Base-by-base conservation (phyloP, 139 green algal genomes). In the Picochlorum sp. region DNA sequence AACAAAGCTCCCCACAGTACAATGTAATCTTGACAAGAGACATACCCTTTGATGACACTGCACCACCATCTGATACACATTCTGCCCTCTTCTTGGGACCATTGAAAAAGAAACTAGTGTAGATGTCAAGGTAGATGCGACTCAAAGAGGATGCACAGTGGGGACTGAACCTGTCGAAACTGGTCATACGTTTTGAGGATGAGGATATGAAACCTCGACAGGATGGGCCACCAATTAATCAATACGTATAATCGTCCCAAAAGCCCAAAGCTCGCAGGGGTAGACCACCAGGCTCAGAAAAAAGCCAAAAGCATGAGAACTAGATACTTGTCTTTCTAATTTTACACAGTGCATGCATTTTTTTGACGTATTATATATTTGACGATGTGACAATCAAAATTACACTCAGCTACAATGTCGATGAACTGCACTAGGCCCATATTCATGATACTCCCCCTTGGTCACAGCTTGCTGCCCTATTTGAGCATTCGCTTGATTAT, bases 371-470 rank as follows among this genome's bases (percentile, higher is more conserved):
- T 8, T 41, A 41, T 13, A 41, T 41, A 41, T 41, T 41, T 41
- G 34, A 41, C 34, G 34, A 41, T 41, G 34, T 41, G 34, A 41
- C 34, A 41, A 41, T 41, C 34, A 14, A 41, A 41, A 41, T 28
- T 28, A 28, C 24, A 28, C 24, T 28, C 24, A 28, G n/a, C 41
- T 64, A 68, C 78, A 89, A 56, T 92, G 90, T 23, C 63, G 77
- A 65, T 95, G 87, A 11, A 95, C 67, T 0, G 78, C 65, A 0
- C 21, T 45, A 4, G 90, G 89, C 4, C 90, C 89, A 6, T 50
- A 49, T 63, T 96, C 90, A 6, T 96, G 85, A 63, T 96, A 96
- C 4, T 96, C 90, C 0, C 47, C 64, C 59, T 95, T 94, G 18
- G 72, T 85, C 18, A 73, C 50, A n/a, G 54, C 15, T 38, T 58